A percentile compares a stretch with the other conserved stretches of the same genome.
These are phyloP conservation scores for Oleoguttula mirabilis DNA, from an alignment of 495 filamentous ascomycete species.

Conservation along the genomic window DNA sequence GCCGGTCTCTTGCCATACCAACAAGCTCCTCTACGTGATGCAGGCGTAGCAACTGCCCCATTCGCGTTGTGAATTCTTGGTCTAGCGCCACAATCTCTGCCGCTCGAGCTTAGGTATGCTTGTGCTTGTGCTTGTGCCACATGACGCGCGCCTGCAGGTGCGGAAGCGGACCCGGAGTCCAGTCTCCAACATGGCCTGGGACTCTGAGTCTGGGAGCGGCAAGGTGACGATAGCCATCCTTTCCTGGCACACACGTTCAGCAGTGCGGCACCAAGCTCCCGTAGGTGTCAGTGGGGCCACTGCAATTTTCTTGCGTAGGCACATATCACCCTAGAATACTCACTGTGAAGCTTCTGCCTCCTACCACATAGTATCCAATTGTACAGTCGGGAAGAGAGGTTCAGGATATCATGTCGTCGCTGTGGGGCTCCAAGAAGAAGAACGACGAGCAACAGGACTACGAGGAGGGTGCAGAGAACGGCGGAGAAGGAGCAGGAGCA, in stretches of 20 bases:
- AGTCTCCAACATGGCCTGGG: not conserved
- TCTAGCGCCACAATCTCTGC: no score
- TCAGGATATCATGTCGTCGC: conserved; percentile 5
- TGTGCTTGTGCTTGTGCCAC: not conserved
- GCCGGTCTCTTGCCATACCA: no score
- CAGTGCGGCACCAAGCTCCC: not conserved
- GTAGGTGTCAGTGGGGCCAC: not conserved
- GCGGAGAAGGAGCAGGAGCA: no score
- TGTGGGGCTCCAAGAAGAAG: conserved; percentile 43
- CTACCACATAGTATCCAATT: not conserved
- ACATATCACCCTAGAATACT: not conserved
- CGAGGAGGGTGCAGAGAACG: conserved; percentile 6
- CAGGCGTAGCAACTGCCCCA: no score
- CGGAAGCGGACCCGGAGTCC: not conserved
- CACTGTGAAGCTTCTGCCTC: not conserved
- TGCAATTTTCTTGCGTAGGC: not conserved
- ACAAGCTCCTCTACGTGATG: no score
- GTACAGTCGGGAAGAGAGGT: not conserved
- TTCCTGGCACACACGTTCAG: not conserved
- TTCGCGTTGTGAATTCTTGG: no score
- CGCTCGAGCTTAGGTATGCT: no score
- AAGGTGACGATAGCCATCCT: not conserved
- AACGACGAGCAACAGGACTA: conserved; percentile 22
- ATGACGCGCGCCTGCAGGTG: not conserved
- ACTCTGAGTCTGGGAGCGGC: not conserved